phyloP scores from a whole-genome alignment of 352 stramenopile genomes.

The Phytophthora podocarpi region DNA sequence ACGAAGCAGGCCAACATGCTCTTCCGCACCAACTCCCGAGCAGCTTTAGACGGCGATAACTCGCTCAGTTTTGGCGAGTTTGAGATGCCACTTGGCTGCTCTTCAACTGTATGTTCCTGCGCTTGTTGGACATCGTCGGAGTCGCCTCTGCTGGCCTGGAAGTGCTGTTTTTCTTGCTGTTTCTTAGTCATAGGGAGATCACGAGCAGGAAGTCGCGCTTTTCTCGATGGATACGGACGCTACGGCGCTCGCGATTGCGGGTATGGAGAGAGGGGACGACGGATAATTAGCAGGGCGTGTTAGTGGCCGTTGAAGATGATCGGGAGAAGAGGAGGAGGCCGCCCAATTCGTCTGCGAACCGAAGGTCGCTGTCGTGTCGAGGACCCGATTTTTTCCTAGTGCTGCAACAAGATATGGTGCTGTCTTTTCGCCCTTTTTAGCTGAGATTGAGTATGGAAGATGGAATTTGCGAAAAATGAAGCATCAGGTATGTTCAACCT shows the following conservation, averaged over 20 bases:
- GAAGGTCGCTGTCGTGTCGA: slow-evolving; percentile 16
- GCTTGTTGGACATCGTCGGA: background rate
- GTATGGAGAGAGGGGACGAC: background rate
- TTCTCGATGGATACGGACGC: slow-evolving; percentile 19
- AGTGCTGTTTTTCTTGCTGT: background rate
- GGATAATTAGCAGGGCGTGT: background rate
- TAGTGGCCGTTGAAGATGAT: background rate
- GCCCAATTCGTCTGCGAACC: background rate
- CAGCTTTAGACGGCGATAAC: slow-evolving; percentile 33
- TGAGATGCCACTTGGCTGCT: background rate
- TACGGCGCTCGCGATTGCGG: slow-evolving; percentile 7
- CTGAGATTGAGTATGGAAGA: slow-evolving; percentile 12
- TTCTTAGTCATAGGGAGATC: slow-evolving; percentile 4
- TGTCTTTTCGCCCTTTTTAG: slow-evolving; percentile 10
- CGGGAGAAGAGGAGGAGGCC: background rate
- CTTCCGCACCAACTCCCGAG: slow-evolving; percentile 43
- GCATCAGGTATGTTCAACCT: no score
- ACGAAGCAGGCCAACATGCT: slow-evolving; percentile 46
- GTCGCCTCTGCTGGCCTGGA: background rate
- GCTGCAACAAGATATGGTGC: slow-evolving; percentile 5
- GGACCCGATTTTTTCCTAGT: background rate
- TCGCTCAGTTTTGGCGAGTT: background rate
- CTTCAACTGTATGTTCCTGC: background rate
- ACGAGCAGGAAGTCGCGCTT: background rate
- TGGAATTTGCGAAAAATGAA: slow-evolving; percentile 1